A percentile compares a stretch with the other conserved stretches of the same genome.
Conservation (phyloP, 257 asterid species). For the Nicotiana undulata region DNA sequence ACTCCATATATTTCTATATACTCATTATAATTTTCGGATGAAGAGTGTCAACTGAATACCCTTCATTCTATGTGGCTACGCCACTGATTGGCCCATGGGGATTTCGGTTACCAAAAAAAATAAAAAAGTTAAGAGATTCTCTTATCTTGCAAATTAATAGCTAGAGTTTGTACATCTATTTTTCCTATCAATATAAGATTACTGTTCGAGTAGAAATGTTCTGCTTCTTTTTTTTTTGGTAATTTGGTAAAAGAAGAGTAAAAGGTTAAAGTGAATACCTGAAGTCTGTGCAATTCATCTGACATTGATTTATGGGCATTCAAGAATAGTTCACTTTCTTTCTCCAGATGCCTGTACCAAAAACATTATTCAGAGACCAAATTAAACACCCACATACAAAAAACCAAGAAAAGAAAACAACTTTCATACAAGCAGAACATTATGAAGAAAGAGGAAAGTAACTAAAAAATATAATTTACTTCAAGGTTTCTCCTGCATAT, state of each 20-base stretch:
- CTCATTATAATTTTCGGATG: too few relatives aligned
- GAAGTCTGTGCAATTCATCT: constrained; percentile 62
- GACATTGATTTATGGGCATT: constrained; percentile 63
- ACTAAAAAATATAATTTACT: neutral
- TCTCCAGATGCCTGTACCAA: constrained; percentile 67
- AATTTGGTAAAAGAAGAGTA: neutral
- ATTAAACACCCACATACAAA: neutral
- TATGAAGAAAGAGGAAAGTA: neutral
- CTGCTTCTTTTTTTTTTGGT: too few relatives aligned
- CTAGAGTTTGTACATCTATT: neutral
- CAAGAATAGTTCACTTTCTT: constrained; percentile 55
- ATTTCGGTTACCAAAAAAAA: too few relatives aligned
- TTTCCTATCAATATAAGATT: too few relatives aligned
- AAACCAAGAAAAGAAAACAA: neutral
- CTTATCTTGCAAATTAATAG: neutral
- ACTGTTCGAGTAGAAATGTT: too few relatives aligned
- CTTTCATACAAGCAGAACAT: neutral
- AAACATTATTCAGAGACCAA: neutral
- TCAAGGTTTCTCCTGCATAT: neutral
- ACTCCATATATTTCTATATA: too few relatives aligned
- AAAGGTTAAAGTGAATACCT: constrained; percentile 27
- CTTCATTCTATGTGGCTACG: too few relatives aligned
- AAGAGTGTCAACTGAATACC: too few relatives aligned
- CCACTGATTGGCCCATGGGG: too few relatives aligned
- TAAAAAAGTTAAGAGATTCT: neutral